Percentiles rank a stretch among this genome's conserved stretches.
phyloP scores from a whole-genome alignment of 1,139 yeast genomes.

The Zygosaccharomyces pseudobailii region DNA sequence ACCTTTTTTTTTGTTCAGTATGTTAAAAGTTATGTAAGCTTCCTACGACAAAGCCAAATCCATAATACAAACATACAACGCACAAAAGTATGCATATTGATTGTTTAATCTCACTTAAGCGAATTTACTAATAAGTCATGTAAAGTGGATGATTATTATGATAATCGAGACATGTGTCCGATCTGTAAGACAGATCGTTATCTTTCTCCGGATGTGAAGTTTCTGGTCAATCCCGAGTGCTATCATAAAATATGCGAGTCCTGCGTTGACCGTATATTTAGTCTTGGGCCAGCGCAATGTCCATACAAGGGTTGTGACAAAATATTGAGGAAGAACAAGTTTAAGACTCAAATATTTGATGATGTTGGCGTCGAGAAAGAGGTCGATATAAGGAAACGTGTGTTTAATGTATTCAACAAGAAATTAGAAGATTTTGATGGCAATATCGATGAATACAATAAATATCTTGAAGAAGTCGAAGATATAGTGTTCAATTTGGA shows the following conservation, averaged over 20 bases:
- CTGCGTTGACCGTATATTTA: slow-evolving; percentile 90
- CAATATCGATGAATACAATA: slow-evolving; percentile 56
- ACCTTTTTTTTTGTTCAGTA: background rate
- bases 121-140: background rate
- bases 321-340: slow-evolving; percentile 78
- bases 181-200: slow-evolving; percentile 95
- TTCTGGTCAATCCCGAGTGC: slow-evolving; percentile 93
- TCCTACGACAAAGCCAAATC: no score
- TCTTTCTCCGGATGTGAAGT: slow-evolving; percentile 87
- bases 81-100: slow-evolving; percentile 3
- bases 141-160: slow-evolving; percentile 31
- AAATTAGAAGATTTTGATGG: slow-evolving; percentile 69
- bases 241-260: slow-evolving; percentile 96
- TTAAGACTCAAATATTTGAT: slow-evolving; percentile 88
- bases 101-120: background rate
- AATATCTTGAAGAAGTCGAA: slow-evolving; percentile 80
- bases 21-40: no score
- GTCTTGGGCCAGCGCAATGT: slow-evolving; percentile 94
- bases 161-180: slow-evolving; percentile 80
- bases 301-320: slow-evolving; percentile 91
- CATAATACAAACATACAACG: background rate
- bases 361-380: slow-evolving; percentile 87
- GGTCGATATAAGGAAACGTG: slow-evolving; percentile 81
- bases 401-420: slow-evolving; percentile 73
- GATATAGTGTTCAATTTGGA: slow-evolving; percentile 71